Percentiles rank a stretch among this genome's conserved stretches.
These are phyloP conservation scores for Fraxinus pennsylvanica DNA, from an alignment of 257 asterid genomes.

Conservation along the genomic window DNA sequence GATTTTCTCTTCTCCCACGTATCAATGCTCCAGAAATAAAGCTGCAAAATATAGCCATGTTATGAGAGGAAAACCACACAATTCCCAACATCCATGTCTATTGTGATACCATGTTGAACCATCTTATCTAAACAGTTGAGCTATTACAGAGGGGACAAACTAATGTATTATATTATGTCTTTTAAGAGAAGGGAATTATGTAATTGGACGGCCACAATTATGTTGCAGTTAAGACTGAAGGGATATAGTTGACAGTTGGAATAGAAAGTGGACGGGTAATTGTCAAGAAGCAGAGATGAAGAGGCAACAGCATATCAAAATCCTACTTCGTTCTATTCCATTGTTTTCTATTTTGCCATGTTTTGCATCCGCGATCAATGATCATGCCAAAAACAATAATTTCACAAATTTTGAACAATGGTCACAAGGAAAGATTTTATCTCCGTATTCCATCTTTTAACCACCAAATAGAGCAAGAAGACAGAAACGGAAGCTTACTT, in stretches of 20 bases:
- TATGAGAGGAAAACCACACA: not conserved
- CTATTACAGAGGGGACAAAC: not conserved
- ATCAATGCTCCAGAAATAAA: conserved; percentile 93
- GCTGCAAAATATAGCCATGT: conserved; percentile 42
- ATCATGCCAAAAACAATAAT: not conserved
- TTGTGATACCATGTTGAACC: not conserved
- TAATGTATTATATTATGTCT: not conserved
- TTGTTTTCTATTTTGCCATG: not conserved
- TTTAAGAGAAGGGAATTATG: not conserved
- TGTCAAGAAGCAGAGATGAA: not conserved
- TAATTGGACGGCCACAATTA: not conserved
- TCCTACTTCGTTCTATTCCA: not conserved
- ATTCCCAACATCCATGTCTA: not conserved
- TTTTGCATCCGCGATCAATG: not conserved
- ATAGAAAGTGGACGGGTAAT: not conserved
- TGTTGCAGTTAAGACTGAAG: not conserved
- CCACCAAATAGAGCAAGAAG: not conserved
- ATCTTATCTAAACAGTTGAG: not conserved
- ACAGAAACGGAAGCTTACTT: conserved; percentile 45
- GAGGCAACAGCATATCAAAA: not conserved
- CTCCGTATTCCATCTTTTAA: not conserved
- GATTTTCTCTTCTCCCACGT: conserved; percentile 89
- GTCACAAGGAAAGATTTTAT: not conserved
- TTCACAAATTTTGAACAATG: not conserved
- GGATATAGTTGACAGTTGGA: not conserved